phyloP scores from a whole-genome alignment of 345 rosid species.

The Citrus unshiu region DNA sequence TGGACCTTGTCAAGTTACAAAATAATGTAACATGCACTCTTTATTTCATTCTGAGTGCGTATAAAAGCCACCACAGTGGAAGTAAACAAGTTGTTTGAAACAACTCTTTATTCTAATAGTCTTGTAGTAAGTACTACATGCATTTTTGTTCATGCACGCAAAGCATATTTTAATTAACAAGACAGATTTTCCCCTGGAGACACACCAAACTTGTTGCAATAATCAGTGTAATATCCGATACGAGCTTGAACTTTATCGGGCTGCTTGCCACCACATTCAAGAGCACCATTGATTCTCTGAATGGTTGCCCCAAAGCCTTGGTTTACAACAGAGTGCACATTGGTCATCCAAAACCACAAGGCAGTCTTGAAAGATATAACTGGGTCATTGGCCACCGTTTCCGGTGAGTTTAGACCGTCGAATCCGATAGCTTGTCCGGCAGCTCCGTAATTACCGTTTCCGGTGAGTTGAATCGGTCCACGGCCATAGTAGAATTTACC shows the following conservation, averaged over 20 bases:
- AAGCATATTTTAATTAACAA: not conserved
- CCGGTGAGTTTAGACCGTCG: slow-evolving; percentile 56
- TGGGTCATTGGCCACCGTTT: slow-evolving; percentile 53
- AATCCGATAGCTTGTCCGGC: slow-evolving; percentile 49
- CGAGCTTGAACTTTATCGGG: not conserved
- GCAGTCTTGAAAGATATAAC: slow-evolving; percentile 58
- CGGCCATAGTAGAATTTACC: slow-evolving; percentile 58
- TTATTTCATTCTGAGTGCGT: too few relatives aligned
- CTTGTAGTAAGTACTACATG: too few relatives aligned
- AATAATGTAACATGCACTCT: too few relatives aligned
- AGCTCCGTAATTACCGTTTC: slow-evolving; percentile 66
- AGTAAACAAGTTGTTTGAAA: not conserved
- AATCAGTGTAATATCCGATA: not conserved
- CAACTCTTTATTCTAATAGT: not conserved
- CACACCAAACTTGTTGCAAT: not conserved
- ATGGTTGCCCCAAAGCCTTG: slow-evolving; percentile 34
- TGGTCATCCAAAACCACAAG: slow-evolving; percentile 67
- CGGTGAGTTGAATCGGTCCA: slow-evolving; percentile 61
- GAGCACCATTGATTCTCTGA: not conserved
- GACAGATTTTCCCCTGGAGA: not conserved
- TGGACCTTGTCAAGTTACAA: too few relatives aligned
- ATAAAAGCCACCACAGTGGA: too few relatives aligned
- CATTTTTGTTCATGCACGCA: not conserved
- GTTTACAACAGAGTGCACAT: slow-evolving; percentile 40
- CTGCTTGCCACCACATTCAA: not conserved